Evolutionary conservation across 257 asterid genomes (phyloP), one percentile per base, ranked within the genome.

Genomic region (Cynanchum wilfordii): DNA sequence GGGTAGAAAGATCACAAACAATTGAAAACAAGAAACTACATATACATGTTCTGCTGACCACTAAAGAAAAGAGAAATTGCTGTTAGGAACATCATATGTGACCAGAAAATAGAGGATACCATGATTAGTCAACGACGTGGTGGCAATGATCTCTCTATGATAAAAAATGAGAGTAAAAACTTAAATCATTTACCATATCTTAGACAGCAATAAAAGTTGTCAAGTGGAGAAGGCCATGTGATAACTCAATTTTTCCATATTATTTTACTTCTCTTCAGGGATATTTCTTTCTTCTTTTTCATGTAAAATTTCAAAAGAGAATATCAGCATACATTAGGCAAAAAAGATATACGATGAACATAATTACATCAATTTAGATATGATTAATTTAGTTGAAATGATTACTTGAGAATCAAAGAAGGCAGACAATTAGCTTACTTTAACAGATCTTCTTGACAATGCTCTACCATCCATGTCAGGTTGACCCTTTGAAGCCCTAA

Each of bases 401-500:
- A 62, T 62, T 17, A 17, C 6, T 30, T 30, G 7, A 60, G 13
- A 64, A 64, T 36, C 68, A 33, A 63, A 8, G 2, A 33, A 62
- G 12, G 50, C 49, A 64, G 69, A 36, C 16, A 64, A 10, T 17
- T 20, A 76, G 80, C 93, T 85, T 75, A 90, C 96, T 78, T 83
- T 86, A 77, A 79, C 50, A 76, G 89, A 78, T 84, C 80, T 89
- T 81, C 82, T 81, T 74, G 86, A 67, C 55, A 65, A 68, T 47
- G 79, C 86, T 73, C 80, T 84, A 63, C 81, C 59, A 75, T 82
- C 82, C 76, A 69, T 77, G 77, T 83, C 85, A 38, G 76, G 65
- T 76, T 76, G 86, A 84, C 87, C 80, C 74, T 83, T 87, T 55
- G 95, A 79, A 66, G 85, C 75, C 95, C 98, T 93, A 80, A 68